Percentiles rank a stretch among this genome's conserved stretches.
Conservation (phyloP, 164 flowering plant genomes). For the Houttuynia cordata region DNA sequence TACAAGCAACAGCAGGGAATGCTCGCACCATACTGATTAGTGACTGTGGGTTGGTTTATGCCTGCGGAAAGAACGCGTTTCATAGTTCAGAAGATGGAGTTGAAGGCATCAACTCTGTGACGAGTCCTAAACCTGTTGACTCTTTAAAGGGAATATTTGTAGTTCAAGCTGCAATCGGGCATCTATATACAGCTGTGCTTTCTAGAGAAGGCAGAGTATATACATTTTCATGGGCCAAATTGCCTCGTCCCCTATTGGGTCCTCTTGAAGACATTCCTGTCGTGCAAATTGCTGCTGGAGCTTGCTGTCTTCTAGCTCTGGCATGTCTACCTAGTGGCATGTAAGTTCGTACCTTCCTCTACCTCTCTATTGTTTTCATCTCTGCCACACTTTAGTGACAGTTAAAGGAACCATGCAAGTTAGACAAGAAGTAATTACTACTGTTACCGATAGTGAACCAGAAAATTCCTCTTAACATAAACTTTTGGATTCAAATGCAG, state of each 20-base stretch:
- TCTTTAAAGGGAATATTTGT: constrained; percentile 77
- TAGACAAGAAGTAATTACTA: not conserved
- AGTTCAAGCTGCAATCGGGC: constrained; percentile 94
- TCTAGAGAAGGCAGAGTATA: constrained; percentile 95
- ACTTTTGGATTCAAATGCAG: constrained; percentile 22
- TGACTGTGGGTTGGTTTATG: constrained; percentile 78
- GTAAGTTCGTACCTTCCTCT: constrained; percentile 30
- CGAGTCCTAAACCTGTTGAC: constrained; percentile 62
- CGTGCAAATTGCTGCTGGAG: constrained; percentile 96
- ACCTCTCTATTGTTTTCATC: not conserved
- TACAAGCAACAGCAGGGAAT: constrained; percentile 94
- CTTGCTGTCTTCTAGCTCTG: constrained; percentile 91
- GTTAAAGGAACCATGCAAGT: not conserved
- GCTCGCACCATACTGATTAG: constrained; percentile 91
- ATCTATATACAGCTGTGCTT: constrained; percentile 85
- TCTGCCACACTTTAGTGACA: not conserved
- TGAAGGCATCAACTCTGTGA: constrained; percentile 53
- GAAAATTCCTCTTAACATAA: too few relatives aligned
- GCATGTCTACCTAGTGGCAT: constrained; percentile 83
- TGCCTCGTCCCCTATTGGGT: constrained; percentile 69
- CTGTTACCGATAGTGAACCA: not conserved
- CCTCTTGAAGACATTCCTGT: constrained; percentile 76
- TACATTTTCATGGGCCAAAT: constrained; percentile 92
- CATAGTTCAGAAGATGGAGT: constrained; percentile 68
- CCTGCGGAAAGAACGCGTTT: constrained; percentile 86